phyloP scores from a whole-genome alignment of 1,284 basidiomycete species.

The Tylopilus sp. region DNA sequence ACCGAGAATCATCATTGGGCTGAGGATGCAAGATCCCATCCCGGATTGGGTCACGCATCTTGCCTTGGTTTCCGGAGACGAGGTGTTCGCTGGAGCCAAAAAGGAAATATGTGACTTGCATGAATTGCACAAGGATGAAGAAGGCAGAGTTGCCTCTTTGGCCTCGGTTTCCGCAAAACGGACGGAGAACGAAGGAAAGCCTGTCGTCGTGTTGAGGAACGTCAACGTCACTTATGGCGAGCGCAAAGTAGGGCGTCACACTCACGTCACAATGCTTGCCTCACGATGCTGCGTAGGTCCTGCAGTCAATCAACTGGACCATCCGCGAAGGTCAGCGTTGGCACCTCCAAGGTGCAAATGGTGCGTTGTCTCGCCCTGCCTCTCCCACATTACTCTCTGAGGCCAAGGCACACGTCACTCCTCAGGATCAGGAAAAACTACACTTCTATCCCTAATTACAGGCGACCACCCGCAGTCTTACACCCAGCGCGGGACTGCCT shows the following conservation, averaged over 20 bases:
- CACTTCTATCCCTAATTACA: slow-evolving; percentile 85
- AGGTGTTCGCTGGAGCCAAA: slow-evolving; percentile 46
- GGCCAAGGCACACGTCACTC: neutral
- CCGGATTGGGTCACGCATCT: slow-evolving; percentile 84
- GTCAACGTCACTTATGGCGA: slow-evolving; percentile 74
- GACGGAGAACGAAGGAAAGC: slow-evolving; percentile 17
- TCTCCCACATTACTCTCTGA: too few species aligned
- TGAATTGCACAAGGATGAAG: slow-evolving; percentile 7
- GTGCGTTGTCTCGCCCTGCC: slow-evolving; percentile 41
- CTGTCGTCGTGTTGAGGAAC: slow-evolving; percentile 47
- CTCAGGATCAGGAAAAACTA: slow-evolving; percentile 91
- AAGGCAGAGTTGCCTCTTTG: neutral
- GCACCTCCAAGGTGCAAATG: slow-evolving; percentile 87
- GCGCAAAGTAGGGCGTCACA: slow-evolving; percentile 45
- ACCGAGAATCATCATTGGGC: slow-evolving; percentile 72
- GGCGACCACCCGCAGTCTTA: slow-evolving; percentile 96
- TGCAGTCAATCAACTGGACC: slow-evolving; percentile 76
- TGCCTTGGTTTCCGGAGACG: slow-evolving; percentile 51
- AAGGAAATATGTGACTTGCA: slow-evolving; percentile 36
- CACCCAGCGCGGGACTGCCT: slow-evolving; percentile 58
- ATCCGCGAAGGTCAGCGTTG: slow-evolving; percentile 78
- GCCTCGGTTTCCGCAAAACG: neutral
- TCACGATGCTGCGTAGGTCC: slow-evolving; percentile 45
- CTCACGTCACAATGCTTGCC: neutral
- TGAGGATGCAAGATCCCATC: slow-evolving; percentile 77